A percentile compares a stretch with the other conserved stretches of the same genome.
Conservation (phyloP, 495 filamentous ascomycete genomes). For the Glarea lozoyensis region DNA sequence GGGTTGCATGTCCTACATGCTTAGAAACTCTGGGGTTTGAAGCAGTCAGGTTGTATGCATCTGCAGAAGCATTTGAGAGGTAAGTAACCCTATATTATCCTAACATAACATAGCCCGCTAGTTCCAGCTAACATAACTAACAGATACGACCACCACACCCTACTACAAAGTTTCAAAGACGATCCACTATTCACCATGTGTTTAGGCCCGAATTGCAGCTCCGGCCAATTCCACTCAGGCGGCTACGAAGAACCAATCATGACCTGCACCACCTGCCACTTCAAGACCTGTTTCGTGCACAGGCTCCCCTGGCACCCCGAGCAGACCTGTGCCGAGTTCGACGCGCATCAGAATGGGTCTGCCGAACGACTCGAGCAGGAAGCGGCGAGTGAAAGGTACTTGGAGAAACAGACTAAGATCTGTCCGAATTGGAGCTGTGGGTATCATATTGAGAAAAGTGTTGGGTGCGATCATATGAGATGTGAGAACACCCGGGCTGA, state of each 20-base stretch:
- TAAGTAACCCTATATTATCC: too few relatives aligned
- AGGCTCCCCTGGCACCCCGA: slow-evolving; percentile 13
- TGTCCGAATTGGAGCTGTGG: slow-evolving; percentile 6
- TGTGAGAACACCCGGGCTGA: slow-evolving; percentile 2
- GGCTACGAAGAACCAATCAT: slow-evolving; percentile 9
- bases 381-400: slow-evolving; percentile 1
- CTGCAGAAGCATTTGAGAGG: too few relatives aligned
- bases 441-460: slow-evolving; percentile 6
- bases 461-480: slow-evolving; percentile 18
- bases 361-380: not conserved
- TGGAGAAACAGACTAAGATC: slow-evolving; percentile 1
- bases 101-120: too few relatives aligned
- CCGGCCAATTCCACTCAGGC: slow-evolving; percentile 7
- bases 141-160: too few relatives aligned
- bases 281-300: slow-evolving; percentile 14
- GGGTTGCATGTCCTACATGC: too few relatives aligned
- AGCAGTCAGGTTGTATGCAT: too few relatives aligned
- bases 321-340: slow-evolving; percentile 11
- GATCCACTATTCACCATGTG: slow-evolving; percentile 7
- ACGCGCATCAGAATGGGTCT: not conserved
- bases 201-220: slow-evolving; percentile 6
- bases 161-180: too few relatives aligned
- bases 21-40: too few relatives aligned
- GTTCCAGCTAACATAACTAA: too few relatives aligned
- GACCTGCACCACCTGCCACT: slow-evolving; percentile 11